These are phyloP conservation scores for Tuber microsphaerosporum DNA, from an alignment of 495 filamentous ascomycete genomes.

Conservation along the genomic window DNA sequence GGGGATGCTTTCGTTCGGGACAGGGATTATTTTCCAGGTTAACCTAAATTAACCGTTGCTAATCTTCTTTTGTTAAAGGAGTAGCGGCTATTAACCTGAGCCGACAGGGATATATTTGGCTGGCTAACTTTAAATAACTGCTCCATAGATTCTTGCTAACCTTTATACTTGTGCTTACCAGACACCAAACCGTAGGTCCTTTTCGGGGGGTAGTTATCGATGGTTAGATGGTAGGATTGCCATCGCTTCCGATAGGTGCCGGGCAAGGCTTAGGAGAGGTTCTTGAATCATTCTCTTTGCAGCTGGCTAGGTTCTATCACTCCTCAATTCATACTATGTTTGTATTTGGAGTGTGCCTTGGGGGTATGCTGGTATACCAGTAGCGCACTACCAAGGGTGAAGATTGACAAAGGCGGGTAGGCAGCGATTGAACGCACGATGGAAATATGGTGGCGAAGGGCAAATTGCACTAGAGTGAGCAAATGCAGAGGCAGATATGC, in stretches of 20 bases:
- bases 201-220: background rate
- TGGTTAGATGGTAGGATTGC: background rate
- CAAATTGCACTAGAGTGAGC: background rate
- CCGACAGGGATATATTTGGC: too few species aligned
- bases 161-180: background rate
- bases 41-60: background rate
- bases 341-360: background rate
- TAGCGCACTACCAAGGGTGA: background rate
- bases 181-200: background rate
- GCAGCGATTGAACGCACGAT: background rate
- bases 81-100: too few species aligned
- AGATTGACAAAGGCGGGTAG: background rate
- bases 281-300: background rate
- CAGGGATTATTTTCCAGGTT: background rate
- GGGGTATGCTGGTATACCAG: background rate
- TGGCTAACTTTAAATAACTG: too few species aligned
- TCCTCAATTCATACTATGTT: background rate
- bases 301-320: background rate
- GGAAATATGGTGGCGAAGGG: background rate
- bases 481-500: background rate
- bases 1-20: background rate
- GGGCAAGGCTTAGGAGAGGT: background rate
- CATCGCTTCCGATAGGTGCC: background rate
- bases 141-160: background rate
- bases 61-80: too few species aligned